Evolutionary conservation across 257 asterid species (phyloP).

Genomic region (Fraxinus excelsior): DNA sequence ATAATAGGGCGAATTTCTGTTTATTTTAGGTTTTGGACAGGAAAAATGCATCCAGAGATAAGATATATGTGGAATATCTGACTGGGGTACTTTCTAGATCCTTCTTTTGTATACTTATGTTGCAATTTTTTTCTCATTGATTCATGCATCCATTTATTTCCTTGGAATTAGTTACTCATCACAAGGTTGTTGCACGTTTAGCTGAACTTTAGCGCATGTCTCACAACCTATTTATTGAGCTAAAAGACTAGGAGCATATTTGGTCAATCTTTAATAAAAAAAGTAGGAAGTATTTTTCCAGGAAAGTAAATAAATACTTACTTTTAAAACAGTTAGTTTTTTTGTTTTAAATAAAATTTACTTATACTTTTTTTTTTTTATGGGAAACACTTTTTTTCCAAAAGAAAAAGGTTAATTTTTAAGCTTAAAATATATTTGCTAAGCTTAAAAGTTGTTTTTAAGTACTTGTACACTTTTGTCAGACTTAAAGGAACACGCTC

Average conservation of each 20-base stretch:
- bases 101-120: constrained; percentile 7
- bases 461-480: neutral
- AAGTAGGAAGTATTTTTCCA: neutral
- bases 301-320: neutral
- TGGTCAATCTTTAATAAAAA: too few relatives aligned
- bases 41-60: constrained; percentile 47
- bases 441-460: neutral
- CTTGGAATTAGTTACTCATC: neutral
- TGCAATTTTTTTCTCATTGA: constrained; percentile 13
- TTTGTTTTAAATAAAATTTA: neutral
- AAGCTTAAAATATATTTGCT: neutral
- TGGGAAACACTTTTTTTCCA: neutral
- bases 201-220: neutral
- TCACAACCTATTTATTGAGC: too few relatives aligned
- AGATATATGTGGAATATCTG: constrained; percentile 55
- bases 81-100: constrained; percentile 55
- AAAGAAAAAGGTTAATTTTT: neutral
- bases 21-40: too few relatives aligned
- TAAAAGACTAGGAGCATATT: too few relatives aligned
- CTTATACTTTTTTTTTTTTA: neutral
- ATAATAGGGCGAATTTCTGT: too few relatives aligned
- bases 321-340: neutral
- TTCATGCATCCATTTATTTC: constrained; percentile 2
- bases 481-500: neutral
- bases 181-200: neutral